These are phyloP conservation scores for Hyphodiscus hymeniophilus DNA, from an alignment of 495 filamentous ascomycete genomes.

Conservation along the genomic window DNA sequence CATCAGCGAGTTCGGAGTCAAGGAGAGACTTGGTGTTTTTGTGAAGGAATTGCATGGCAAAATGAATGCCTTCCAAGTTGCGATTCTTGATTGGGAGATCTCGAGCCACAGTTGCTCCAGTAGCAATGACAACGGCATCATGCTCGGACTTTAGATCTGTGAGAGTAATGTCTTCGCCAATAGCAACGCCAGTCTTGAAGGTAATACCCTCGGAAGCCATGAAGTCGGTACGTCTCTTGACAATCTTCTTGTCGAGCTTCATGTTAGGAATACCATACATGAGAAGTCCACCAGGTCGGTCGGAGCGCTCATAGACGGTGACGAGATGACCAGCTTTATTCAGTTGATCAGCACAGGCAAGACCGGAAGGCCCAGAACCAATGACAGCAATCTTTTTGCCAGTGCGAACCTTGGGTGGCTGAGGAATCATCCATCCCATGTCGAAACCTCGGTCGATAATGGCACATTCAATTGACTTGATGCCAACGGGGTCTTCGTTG, in stretches of 20 bases:
- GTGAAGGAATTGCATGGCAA: slow-evolving; percentile 98
- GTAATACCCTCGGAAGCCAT: slow-evolving; percentile 88
- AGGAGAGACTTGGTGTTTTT: slow-evolving; percentile 98
- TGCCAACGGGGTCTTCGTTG: slow-evolving; percentile 95
- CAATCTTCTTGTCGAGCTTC: slow-evolving; percentile 99
- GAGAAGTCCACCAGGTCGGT: slow-evolving; percentile 86
- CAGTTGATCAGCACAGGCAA: slow-evolving; percentile 89
- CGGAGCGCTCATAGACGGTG: slow-evolving; percentile 93
- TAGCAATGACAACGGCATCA: slow-evolving; percentile 89
- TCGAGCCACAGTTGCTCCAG: slow-evolving; percentile 94
- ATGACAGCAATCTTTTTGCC: slow-evolving; percentile 91
- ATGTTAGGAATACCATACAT: slow-evolving; percentile 99
- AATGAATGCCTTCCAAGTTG: slow-evolving; percentile 90
- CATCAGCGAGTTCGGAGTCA: slow-evolving; percentile 82
- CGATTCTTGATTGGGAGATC: slow-evolving; percentile 91
- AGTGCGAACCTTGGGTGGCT: slow-evolving; percentile 68
- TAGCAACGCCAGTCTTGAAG: slow-evolving; percentile 66
- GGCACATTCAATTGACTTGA: slow-evolving; percentile 98
- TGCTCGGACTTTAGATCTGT: slow-evolving; percentile 66
- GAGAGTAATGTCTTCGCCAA: slow-evolving; percentile 76
- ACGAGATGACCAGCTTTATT: slow-evolving; percentile 89
- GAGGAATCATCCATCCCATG: slow-evolving; percentile 97
- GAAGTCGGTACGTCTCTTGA: slow-evolving; percentile 92
- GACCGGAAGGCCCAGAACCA: slow-evolving; percentile 88
- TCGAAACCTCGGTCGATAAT: slow-evolving; percentile 99